Conservation (phyloP, 2,329 filamentous ascomycete species). For the Paraphoma sp. region DNA sequence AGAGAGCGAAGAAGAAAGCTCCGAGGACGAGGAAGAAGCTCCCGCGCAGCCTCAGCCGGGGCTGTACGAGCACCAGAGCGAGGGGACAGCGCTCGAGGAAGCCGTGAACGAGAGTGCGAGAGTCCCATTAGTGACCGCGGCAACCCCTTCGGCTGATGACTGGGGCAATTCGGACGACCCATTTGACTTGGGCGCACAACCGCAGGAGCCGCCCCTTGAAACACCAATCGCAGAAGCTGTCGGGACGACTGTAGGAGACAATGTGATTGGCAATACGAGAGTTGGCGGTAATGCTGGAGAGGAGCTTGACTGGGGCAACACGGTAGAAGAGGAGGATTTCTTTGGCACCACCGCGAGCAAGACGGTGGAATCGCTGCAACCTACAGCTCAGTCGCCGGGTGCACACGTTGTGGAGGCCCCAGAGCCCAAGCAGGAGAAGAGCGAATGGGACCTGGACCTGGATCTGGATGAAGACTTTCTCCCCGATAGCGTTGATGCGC, state of each 20-base stretch:
- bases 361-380: conserved; percentile 21
- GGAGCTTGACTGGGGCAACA: conserved; percentile 44
- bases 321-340: conserved; percentile 44
- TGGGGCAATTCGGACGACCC: conserved; percentile 40
- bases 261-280: conserved; percentile 37
- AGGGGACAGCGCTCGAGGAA: conserved; percentile 53
- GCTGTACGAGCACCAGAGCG: conserved; percentile 57
- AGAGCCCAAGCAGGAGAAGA: conserved; percentile 53
- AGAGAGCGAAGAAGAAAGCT: conserved; percentile 42
- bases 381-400: conserved; percentile 23
- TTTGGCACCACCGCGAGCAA: conserved; percentile 22
- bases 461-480: conserved; percentile 78
- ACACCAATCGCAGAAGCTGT: conserved; percentile 34
- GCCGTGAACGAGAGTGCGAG: conserved; percentile 52
- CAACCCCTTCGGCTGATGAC: conserved; percentile 41
- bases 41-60: conserved; percentile 33
- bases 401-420: conserved; percentile 25
- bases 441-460: conserved; percentile 83
- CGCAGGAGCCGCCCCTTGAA: conserved; percentile 29
- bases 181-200: conserved; percentile 38
- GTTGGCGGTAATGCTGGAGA: conserved; percentile 39
- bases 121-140: conserved; percentile 50
- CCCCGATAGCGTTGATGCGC: conserved; percentile 61
- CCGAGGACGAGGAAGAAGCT: conserved; percentile 27
- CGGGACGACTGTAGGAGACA: conserved; percentile 40